Evolutionary conservation across 352 stramenopile species (phyloP), one percentile per base, ranked within the genome.

Genomic region (Phytophthora sp.): DNA sequence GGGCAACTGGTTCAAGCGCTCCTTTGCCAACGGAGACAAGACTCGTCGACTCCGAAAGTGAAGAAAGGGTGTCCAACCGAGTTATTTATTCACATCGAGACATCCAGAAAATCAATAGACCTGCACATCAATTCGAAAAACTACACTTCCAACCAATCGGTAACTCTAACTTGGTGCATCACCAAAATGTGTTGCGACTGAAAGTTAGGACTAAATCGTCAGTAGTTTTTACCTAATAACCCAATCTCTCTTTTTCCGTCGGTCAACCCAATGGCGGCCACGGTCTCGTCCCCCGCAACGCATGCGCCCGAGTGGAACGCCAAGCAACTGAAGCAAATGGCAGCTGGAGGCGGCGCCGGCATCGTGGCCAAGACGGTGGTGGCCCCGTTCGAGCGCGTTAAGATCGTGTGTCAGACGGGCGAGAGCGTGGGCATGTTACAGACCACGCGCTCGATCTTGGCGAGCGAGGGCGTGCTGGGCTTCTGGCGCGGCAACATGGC

Each of bases 361-460:
- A 86, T 91, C 63, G 79, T 91, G 47, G 79, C 86, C 60, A 92
- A 93, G 80, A 90, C 84, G n/a, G 81, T 89, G 21, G 84, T 93
- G 12, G 84, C 86, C 35, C 86, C 86, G 7, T 91, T 92, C 55
- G 86, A 94, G 57, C 83, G 86, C 57, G 84, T 94, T 51, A 94
- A 94, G 73, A 94, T 94, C 73, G 81, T 94, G 45, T 93, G 81
- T 53, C 86, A 94, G 31, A 91, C 81, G 18, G 81, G 82, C 54
- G 84, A 90, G 52, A 88, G 80, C 18, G 73, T 83, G 52, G 84
- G 84, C n/a, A 93, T 93, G 82, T n/a, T 89, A 47, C 69, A 77
- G 47, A 93, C 82, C 41, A 84, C 78, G 21, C 73, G 71, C 63
- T 74, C 57, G 44, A 91, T 94, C 55, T 80, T 85, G 15, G 21